Evolutionary conservation across 345 rosid genomes (phyloP).

Genomic region (Eucalyptus decipiens): DNA sequence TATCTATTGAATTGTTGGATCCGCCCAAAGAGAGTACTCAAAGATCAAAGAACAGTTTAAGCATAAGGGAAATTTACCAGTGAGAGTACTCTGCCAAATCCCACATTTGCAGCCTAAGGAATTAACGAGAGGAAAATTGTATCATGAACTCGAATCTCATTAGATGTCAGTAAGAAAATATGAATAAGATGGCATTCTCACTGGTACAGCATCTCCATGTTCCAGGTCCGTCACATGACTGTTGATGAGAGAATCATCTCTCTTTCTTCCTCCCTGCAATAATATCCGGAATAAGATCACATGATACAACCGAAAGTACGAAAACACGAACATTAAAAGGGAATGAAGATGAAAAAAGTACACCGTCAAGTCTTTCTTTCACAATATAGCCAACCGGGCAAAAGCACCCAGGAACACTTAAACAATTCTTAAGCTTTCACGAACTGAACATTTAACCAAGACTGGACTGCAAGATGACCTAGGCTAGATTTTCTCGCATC

Average conservation of each 20-base stretch:
- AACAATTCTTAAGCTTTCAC: background rate
- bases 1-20: background rate
- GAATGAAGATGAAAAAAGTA: background rate
- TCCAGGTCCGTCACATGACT: conserved; percentile 32
- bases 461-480: background rate
- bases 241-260: background rate
- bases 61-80: conserved; percentile 32
- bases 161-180: background rate
- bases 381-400: background rate
- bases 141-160: background rate
- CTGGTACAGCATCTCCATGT: conserved; percentile 52
- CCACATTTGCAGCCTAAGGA: conserved; percentile 62
- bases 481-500: background rate
- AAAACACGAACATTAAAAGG: background rate
- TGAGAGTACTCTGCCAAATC: conserved; percentile 55
- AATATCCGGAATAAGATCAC: background rate
- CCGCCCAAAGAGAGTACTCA: background rate
- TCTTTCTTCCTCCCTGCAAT: conserved; percentile 14
- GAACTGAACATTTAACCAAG: background rate
- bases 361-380: background rate
- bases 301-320: background rate
- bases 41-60: background rate
- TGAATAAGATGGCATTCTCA: background rate
- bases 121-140: background rate
- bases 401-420: background rate